phyloP scores from a whole-genome alignment of 202 grass and related monocot species.

The Tripidium arundinaceum region DNA sequence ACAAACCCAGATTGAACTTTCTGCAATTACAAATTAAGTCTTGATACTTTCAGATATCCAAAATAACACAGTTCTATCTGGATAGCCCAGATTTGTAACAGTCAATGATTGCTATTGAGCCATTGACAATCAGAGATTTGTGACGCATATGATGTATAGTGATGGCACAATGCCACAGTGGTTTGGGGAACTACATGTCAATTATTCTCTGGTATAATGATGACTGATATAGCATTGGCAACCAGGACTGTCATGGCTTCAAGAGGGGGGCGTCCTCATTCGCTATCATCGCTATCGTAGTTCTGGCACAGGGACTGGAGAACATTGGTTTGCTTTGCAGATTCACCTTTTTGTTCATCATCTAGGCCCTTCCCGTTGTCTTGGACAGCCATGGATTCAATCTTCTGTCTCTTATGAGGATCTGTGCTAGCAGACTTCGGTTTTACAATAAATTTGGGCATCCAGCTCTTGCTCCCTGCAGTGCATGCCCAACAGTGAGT shows the following conservation, averaged over 20 bases:
- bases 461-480: too few relatives aligned
- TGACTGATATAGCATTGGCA: neutral
- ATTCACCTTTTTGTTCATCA: slow-evolving; percentile 1
- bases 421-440: too few relatives aligned
- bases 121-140: slow-evolving; percentile 7
- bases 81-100: neutral
- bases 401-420: too few relatives aligned
- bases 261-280: too few relatives aligned
- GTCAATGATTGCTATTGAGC: neutral
- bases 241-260: neutral
- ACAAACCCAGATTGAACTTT: neutral
- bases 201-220: neutral
- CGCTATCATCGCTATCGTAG: slow-evolving; percentile 50
- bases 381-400: neutral
- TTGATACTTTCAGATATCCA: neutral
- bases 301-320: slow-evolving; percentile 47
- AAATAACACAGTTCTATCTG: neutral
- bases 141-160: neutral
- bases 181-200: neutral
- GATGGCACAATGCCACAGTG: neutral
- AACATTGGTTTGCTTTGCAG: slow-evolving; percentile 31
- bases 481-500: too few relatives aligned
- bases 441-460: too few relatives aligned
- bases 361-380: slow-evolving; percentile 6
- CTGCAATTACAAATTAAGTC: neutral